These are phyloP conservation scores for Fomitiporia mediterranea DNA, from an alignment of 1,284 basidiomycete genomes.

Conservation along the genomic window DNA sequence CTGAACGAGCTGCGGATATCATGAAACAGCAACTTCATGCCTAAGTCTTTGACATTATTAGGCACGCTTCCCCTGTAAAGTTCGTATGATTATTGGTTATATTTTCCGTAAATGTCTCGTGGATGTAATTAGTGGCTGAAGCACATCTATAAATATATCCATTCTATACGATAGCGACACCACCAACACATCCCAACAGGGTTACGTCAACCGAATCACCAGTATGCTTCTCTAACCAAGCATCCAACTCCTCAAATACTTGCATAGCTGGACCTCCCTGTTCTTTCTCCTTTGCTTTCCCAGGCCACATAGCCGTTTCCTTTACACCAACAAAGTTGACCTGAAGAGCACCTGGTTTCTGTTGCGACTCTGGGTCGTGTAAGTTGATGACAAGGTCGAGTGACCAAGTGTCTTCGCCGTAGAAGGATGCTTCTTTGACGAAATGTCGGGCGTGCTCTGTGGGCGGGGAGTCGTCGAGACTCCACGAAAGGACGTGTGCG, in stretches of 20 bases:
- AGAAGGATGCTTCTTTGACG: constrained; percentile 86
- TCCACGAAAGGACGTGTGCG: constrained; percentile 88
- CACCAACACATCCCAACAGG: constrained; percentile 66
- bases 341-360: constrained; percentile 28
- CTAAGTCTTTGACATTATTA: neutral
- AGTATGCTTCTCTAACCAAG: constrained; percentile 56
- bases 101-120: too few relatives aligned
- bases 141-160: neutral
- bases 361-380: constrained; percentile 19
- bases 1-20: constrained; percentile 25
- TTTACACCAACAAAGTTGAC: constrained; percentile 70
- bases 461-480: constrained; percentile 71
- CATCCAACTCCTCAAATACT: constrained; percentile 62
- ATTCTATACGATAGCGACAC: constrained; percentile 35
- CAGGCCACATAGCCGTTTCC: constrained; percentile 78
- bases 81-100: too few relatives aligned
- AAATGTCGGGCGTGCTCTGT: constrained; percentile 77
- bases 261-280: constrained; percentile 56
- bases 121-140: neutral
- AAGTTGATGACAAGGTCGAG: constrained; percentile 68
- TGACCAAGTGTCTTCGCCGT: constrained; percentile 68
- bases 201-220: constrained; percentile 59
- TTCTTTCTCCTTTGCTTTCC: constrained; percentile 51
- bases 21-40: constrained; percentile 17
- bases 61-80: too few relatives aligned